Conservation (phyloP, 2,329 filamentous ascomycete species). For the Lecanicillium sp. region DNA sequence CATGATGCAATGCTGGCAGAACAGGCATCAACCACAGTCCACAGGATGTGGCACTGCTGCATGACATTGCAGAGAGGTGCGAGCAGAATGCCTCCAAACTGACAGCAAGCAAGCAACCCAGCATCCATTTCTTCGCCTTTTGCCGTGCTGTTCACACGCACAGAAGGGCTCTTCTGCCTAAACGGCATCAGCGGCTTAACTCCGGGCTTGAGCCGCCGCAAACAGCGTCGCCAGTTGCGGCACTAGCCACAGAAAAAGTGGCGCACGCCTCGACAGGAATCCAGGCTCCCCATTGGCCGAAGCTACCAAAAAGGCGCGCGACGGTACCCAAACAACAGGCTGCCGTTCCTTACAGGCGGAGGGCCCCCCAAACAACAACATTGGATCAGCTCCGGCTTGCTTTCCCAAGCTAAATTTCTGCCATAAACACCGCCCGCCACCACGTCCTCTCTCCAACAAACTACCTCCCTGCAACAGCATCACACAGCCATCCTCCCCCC, state of each 20-base stretch:
- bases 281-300: constrained; percentile 2
- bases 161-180: no score
- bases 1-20: no score
- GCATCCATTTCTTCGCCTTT: no score
- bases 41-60: no score
- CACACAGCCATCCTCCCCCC: background rate
- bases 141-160: no score
- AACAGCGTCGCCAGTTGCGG: constrained; percentile 2
- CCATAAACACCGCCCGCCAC: constrained; percentile 10
- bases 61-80: no score
- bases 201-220: constrained; percentile 4
- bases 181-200: no score
- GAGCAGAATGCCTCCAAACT: no score
- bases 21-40: no score
- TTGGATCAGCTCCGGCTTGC: constrained; percentile 5
- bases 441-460: constrained; percentile 4
- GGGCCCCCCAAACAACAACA: constrained; percentile 9
- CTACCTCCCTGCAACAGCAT: constrained; percentile 3
- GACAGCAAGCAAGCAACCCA: no score
- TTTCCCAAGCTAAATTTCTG: constrained; percentile 10
- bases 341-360: constrained; percentile 2
- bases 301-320: no score
- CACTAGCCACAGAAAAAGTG: constrained; percentile 8
- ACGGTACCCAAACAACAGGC: constrained; percentile 2
- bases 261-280: constrained; percentile 2